phyloP scores from a whole-genome alignment of 768 basidiomycete genomes.

The Auricularia sp. region DNA sequence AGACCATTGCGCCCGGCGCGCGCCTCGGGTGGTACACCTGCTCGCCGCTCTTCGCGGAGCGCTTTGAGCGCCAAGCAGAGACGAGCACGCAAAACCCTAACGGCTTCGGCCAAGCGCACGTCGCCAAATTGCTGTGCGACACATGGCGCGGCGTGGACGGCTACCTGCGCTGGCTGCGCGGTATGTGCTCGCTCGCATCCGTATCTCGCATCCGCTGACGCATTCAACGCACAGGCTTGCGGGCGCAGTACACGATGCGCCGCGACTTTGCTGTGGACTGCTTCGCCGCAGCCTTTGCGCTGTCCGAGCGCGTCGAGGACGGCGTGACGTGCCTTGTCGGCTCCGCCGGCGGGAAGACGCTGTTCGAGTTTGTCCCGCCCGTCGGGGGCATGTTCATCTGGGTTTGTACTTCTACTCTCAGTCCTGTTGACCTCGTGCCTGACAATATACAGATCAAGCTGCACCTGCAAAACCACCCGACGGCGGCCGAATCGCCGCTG shows the following conservation, averaged over 20 bases:
- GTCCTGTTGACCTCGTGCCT: neutral
- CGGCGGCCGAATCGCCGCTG: slow-evolving; percentile 15
- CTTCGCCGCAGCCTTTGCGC: slow-evolving; percentile 51
- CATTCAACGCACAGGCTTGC: slow-evolving; percentile 22
- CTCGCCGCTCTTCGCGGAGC: slow-evolving; percentile 64
- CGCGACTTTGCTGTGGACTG: slow-evolving; percentile 58
- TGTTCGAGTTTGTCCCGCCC: slow-evolving; percentile 68
- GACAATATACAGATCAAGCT: slow-evolving; percentile 41
- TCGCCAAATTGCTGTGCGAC: slow-evolving; percentile 48
- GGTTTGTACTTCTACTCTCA: slow-evolving; percentile 27
- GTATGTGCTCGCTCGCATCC: slow-evolving; percentile 4
- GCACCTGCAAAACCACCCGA: slow-evolving; percentile 49
- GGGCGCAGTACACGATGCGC: slow-evolving; percentile 44
- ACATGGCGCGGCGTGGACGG: slow-evolving; percentile 54
- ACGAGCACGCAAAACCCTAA: slow-evolving; percentile 59
- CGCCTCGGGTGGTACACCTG: slow-evolving; percentile 76
- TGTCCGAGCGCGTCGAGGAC: slow-evolving; percentile 5
- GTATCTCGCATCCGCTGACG: too few species aligned
- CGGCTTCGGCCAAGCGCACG: slow-evolving; percentile 59
- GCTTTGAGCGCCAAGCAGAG: slow-evolving; percentile 63
- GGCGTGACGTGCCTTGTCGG: slow-evolving; percentile 12
- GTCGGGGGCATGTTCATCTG: slow-evolving; percentile 76
- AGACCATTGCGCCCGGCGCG: slow-evolving; percentile 71
- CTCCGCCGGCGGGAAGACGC: slow-evolving; percentile 14
- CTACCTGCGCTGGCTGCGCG: slow-evolving; percentile 70